Percentiles rank a stretch among this genome's conserved stretches.
Evolutionary conservation across 352 stramenopile genomes (phyloP).

Genomic region (Globisporangium parvum): DNA sequence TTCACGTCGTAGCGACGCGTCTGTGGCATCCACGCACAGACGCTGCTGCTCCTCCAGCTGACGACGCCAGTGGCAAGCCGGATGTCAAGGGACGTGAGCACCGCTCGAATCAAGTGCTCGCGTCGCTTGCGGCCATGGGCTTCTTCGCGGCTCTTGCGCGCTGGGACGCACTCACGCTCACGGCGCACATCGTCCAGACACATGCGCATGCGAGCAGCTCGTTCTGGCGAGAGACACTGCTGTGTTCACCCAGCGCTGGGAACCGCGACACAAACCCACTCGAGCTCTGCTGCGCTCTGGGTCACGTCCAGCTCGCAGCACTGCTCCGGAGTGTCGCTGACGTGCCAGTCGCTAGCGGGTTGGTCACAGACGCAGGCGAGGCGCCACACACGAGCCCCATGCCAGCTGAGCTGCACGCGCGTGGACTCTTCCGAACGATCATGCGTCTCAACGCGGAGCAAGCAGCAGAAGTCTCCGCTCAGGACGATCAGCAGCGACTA

Average conservation of each 20-base stretch:
- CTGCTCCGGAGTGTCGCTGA: background rate
- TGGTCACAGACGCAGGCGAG: too few relatives aligned
- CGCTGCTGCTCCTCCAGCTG: background rate
- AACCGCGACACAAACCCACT: background rate
- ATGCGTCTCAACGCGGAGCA: conserved; percentile 3
- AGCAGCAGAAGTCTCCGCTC: background rate
- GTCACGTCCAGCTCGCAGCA: conserved; percentile 3
- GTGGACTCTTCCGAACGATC: conserved; percentile 3
- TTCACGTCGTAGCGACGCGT: background rate
- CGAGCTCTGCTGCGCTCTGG: conserved; percentile 3
- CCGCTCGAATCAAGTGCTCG: too few relatives aligned
- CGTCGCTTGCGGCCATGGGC: too few relatives aligned
- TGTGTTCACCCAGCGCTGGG: background rate
- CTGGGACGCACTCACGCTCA: too few relatives aligned
- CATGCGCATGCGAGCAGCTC: too few relatives aligned
- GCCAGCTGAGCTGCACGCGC: too few relatives aligned
- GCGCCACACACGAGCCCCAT: too few relatives aligned
- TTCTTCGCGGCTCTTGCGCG: too few relatives aligned
- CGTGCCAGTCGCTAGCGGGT: conserved; percentile 10
- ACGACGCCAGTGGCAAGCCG: too few relatives aligned
- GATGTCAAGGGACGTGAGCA: too few relatives aligned
- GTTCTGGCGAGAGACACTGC: background rate
- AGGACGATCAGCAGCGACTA: background rate
- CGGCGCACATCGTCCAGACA: too few relatives aligned
- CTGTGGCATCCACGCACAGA: background rate